Evolutionary conservation across 768 basidiomycete genomes (phyloP).

Genomic region (Amanita inopinata): DNA sequence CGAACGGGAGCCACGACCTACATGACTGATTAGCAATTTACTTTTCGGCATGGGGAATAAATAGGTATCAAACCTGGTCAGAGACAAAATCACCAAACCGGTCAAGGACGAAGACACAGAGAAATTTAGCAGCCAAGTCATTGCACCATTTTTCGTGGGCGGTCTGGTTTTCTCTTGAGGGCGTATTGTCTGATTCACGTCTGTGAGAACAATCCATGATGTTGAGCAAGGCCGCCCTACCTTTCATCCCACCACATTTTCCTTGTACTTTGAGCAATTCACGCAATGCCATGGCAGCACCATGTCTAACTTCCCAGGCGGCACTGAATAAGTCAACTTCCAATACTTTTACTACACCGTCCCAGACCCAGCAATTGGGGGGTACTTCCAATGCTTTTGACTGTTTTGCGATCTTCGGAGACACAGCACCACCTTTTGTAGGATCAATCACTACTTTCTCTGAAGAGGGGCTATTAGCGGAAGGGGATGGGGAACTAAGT

Average conservation of each 20-base stretch:
- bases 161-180: conserved; percentile 47
- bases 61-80: conserved; percentile 48
- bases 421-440: conserved; percentile 76
- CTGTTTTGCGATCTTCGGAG: conserved; percentile 66
- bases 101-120: conserved; percentile 88
- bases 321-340: conserved; percentile 79
- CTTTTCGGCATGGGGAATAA: background rate
- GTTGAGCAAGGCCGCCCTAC: conserved; percentile 25
- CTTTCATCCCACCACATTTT: conserved; percentile 71
- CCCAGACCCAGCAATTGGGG: conserved; percentile 79
- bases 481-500: conserved; percentile 45
- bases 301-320: conserved; percentile 91
- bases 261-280: conserved; percentile 85
- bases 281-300: conserved; percentile 82
- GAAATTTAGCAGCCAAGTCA: conserved; percentile 71
- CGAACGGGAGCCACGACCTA: conserved; percentile 91
- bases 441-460: conserved; percentile 77
- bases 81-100: conserved; percentile 98
- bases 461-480: conserved; percentile 26
- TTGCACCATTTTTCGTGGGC: conserved; percentile 87
- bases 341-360: conserved; percentile 68
- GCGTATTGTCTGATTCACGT: conserved; percentile 34
- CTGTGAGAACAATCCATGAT: conserved; percentile 2
- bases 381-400: conserved; percentile 70
- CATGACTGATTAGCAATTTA: background rate